These are phyloP conservation scores for Trichosporon asahii DNA, from an alignment of 1,284 basidiomycete species.

Conservation along the genomic window DNA sequence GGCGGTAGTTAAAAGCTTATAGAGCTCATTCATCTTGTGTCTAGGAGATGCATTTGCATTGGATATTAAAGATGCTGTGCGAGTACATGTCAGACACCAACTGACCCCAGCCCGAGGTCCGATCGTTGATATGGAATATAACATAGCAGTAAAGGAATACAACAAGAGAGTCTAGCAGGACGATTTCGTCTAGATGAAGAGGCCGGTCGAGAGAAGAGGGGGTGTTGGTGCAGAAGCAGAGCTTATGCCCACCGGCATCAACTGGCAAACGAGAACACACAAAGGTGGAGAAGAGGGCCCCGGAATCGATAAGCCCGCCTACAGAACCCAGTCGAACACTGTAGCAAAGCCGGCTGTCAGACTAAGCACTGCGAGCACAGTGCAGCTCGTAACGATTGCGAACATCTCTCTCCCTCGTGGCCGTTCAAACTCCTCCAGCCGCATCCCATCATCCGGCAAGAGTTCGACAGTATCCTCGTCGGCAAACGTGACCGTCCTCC, in stretches of 20 bases:
- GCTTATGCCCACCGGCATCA: too few relatives aligned
- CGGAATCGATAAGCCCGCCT: too few relatives aligned
- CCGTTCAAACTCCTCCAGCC: neutral
- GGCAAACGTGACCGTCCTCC: neutral
- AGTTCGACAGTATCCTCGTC: constrained; percentile 4
- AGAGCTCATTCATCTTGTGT: neutral
- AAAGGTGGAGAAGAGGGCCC: too few relatives aligned
- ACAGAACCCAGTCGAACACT: constrained; percentile 1
- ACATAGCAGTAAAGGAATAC: too few relatives aligned
- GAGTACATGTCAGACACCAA: too few relatives aligned
- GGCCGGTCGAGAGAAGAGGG: too few relatives aligned
- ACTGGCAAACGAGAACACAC: too few relatives aligned
- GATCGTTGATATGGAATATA: too few relatives aligned
- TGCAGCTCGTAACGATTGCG: neutral
- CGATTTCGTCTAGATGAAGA: too few relatives aligned
- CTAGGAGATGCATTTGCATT: neutral
- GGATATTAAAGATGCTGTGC: neutral
- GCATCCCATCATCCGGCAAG: neutral
- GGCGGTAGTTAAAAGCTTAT: constrained; percentile 27
- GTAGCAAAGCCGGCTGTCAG: constrained; percentile 2
- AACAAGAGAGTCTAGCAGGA: too few relatives aligned
- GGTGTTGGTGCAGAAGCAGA: too few relatives aligned
- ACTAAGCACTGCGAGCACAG: neutral
- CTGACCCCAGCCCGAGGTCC: too few relatives aligned
- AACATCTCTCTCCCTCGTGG: neutral